Conservation (phyloP, 805 yeast species). For the Candida sphagnicola region DNA sequence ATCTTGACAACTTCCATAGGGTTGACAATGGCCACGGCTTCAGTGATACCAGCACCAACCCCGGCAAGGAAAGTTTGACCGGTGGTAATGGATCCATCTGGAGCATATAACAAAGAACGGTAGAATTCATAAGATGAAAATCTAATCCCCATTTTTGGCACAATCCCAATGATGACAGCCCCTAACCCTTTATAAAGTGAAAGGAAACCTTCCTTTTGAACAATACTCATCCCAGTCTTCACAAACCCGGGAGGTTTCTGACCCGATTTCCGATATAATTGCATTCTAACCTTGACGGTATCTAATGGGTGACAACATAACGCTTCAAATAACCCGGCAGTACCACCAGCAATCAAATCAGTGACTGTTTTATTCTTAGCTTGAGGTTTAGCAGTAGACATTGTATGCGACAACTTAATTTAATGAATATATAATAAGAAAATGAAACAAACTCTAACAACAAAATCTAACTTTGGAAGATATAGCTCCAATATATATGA, state of each 20-base stretch:
- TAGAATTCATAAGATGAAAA: slow-evolving; percentile 91
- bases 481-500: too few species aligned
- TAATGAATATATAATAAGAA: neutral
- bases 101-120: slow-evolving; percentile 62
- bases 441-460: neutral
- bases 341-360: slow-evolving; percentile 88
- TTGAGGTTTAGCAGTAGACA: slow-evolving; percentile 14
- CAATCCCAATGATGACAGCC: slow-evolving; percentile 95
- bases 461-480: too few species aligned
- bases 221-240: slow-evolving; percentile 75
- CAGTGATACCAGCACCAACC: slow-evolving; percentile 96
- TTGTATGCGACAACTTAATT: neutral
- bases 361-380: slow-evolving; percentile 44
- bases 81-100: slow-evolving; percentile 65
- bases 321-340: slow-evolving; percentile 98
- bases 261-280: slow-evolving; percentile 70
- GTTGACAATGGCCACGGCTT: slow-evolving; percentile 90
- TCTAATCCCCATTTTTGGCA: slow-evolving; percentile 97
- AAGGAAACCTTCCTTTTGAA: slow-evolving; percentile 72
- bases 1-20: slow-evolving; percentile 98
- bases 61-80: slow-evolving; percentile 84
- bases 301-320: slow-evolving; percentile 97
- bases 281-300: slow-evolving; percentile 97
- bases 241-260: slow-evolving; percentile 83
- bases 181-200: slow-evolving; percentile 95